Base-by-base conservation (phyloP, 495 filamentous ascomycete species). In the Podospora conica region DNA sequence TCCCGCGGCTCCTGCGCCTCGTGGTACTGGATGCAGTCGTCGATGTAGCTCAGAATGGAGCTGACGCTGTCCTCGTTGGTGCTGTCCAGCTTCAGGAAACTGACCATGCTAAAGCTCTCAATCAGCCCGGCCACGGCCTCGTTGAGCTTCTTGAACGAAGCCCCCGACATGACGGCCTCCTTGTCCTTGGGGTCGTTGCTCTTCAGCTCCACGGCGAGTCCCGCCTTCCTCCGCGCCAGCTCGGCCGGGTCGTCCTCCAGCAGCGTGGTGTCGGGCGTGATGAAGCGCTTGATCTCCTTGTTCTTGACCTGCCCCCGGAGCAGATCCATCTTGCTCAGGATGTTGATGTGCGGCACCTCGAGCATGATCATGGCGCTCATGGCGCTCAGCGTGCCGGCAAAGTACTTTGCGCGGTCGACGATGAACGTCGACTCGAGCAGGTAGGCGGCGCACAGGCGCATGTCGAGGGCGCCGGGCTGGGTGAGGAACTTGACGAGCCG, bases 301-400 rank as follows among this genome's bases (percentile, higher is more conserved):
- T 89, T 88, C 1, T 88, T 82, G 5, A 97, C 84, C 75, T 90
- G 90, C 31, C 90, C 91, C 69, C 91, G 92, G 63, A 97, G 85
- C 60, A 97, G 86, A 74, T 97, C 95, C 93, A 98, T 97, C 82
- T 98, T 98, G 67, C 86, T 92, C 68, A 98, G 82, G 63, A 97
- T 87, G 73, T 97, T 97, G 71, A 98, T 81, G 72, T 98, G 95
- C 3, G 95, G 95, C 66, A 97, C 85, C 79, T 97, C 95, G 55
- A 98, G 83, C 92, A 97, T 93, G 68, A 97, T 85, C 95, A 98
- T 98, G 33, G 95, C 93, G 63, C 90, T 95, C 94, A 98, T 97
- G 57, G 95, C 95, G 71, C 90, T 93, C 65, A 98, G 79, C 2
- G 95, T 96, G 15, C 95, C 95, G 1, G 95, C 90, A 74, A 98